Evolutionary conservation across 768 basidiomycete species (phyloP).

Genomic region (Termitomyces sp.): DNA sequence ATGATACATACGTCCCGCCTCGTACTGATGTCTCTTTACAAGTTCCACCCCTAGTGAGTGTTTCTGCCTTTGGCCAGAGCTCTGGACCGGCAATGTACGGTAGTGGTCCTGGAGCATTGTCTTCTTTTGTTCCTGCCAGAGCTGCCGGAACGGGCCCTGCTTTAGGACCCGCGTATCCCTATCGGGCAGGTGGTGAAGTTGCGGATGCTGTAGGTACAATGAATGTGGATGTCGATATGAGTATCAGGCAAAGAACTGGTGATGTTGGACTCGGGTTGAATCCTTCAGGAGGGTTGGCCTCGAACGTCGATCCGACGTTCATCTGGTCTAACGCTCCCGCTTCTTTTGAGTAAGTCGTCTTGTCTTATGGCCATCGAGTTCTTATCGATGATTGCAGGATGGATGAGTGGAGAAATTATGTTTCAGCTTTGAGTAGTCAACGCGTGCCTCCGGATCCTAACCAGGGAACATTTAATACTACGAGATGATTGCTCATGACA

Average conservation of each 20-base stretch:
- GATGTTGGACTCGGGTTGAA: neutral
- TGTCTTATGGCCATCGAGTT: neutral
- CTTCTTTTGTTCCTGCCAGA: neutral
- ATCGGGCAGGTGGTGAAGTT: neutral
- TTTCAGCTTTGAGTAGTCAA: slow-evolving; percentile 26
- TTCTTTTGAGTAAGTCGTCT: slow-evolving; percentile 50
- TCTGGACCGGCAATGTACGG: neutral
- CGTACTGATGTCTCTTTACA: neutral
- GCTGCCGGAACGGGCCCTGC: neutral
- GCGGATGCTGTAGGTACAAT: neutral
- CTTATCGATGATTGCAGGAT: slow-evolving; percentile 20
- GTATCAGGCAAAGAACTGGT: neutral
- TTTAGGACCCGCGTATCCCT: neutral
- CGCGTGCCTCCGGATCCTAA: neutral
- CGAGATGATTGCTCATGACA: neutral
- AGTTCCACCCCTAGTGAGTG: neutral
- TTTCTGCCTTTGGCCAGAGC: neutral
- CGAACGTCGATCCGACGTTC: slow-evolving; percentile 33
- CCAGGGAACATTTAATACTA: neutral
- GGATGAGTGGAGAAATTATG: slow-evolving; percentile 38
- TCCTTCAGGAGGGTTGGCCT: neutral
- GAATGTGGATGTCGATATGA: neutral
- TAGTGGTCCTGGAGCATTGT: neutral
- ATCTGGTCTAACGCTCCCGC: slow-evolving; percentile 63
- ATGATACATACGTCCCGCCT: neutral